These are phyloP conservation scores for Metschnikowia cubensis DNA, from an alignment of 805 yeast genomes.

Conservation along the genomic window DNA sequence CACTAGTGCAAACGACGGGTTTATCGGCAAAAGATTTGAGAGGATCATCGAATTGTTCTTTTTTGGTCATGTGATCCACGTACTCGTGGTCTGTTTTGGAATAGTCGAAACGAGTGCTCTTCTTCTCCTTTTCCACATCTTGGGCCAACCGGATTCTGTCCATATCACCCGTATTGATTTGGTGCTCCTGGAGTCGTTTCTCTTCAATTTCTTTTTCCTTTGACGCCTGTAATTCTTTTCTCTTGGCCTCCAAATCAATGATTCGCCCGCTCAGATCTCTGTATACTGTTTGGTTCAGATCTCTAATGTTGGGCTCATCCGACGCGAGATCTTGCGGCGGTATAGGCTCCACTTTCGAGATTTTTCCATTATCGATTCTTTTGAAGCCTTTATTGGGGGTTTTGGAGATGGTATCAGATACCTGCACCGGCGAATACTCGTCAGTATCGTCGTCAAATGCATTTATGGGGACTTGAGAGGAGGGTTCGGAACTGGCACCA, in stretches of 20 bases:
- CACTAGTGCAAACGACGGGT: slow-evolving; percentile 8
- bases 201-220: slow-evolving; percentile 5
- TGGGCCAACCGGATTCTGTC: slow-evolving; percentile 15
- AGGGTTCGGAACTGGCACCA: not conserved
- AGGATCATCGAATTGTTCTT: slow-evolving; percentile 60
- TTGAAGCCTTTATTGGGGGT: slow-evolving; percentile 31
- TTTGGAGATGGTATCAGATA: slow-evolving; percentile 4
- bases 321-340: slow-evolving; percentile 20
- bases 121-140: slow-evolving; percentile 12
- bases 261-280: slow-evolving; percentile 34
- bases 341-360: slow-evolving; percentile 2
- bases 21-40: slow-evolving; percentile 41
- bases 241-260: slow-evolving; percentile 21
- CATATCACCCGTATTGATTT: slow-evolving; percentile 13
- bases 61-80: slow-evolving; percentile 28
- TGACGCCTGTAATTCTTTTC: slow-evolving; percentile 13
- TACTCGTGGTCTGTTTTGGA: slow-evolving; percentile 36
- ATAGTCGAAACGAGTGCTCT: slow-evolving; percentile 30
- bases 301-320: slow-evolving; percentile 32
- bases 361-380: slow-evolving; percentile 31
- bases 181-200: slow-evolving; percentile 11
- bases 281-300: slow-evolving; percentile 34
- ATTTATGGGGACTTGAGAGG: not conserved
- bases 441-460: slow-evolving; percentile 8
- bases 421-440: slow-evolving; percentile 24